phyloP scores from a whole-genome alignment of 371 early-diverging fungal genomes.

The Rhizomucor pusillus region DNA sequence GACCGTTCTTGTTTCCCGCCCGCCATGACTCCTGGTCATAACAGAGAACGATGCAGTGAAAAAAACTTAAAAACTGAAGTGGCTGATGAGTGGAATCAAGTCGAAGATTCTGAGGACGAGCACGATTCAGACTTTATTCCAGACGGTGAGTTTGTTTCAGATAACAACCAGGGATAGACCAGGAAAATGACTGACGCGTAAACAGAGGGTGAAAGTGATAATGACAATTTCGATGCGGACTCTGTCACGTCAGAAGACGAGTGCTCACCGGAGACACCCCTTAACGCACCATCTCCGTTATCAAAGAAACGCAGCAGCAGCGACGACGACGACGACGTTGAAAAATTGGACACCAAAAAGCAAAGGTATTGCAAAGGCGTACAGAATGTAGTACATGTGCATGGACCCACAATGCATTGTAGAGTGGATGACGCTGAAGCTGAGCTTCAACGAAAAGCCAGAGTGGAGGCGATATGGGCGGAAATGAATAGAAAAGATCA shows the following conservation, averaged over 20 bases:
- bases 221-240: slow-evolving; percentile 7
- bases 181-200: background rate
- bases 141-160: slow-evolving; percentile 15
- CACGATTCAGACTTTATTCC: slow-evolving; percentile 22
- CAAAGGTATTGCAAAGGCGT: background rate
- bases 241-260: slow-evolving; percentile 16
- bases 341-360: slow-evolving; percentile 1
- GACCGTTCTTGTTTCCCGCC: background rate
- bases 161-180: background rate
- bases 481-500: slow-evolving; percentile 20
- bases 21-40: background rate
- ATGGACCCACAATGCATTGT: background rate
- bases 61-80: background rate
- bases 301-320: slow-evolving; percentile 2
- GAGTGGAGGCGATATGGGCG: slow-evolving; percentile 26
- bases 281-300: background rate
- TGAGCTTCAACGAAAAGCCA: slow-evolving; percentile 14
- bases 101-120: slow-evolving; percentile 9
- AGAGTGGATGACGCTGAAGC: background rate
- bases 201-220: slow-evolving; percentile 6
- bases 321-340: background rate
- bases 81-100: background rate
- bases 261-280: slow-evolving; percentile 3
- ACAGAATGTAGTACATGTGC: background rate
- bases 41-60: background rate